Base-by-base conservation (phyloP, 331 rosid species). In the Phaseolus coccineus region DNA sequence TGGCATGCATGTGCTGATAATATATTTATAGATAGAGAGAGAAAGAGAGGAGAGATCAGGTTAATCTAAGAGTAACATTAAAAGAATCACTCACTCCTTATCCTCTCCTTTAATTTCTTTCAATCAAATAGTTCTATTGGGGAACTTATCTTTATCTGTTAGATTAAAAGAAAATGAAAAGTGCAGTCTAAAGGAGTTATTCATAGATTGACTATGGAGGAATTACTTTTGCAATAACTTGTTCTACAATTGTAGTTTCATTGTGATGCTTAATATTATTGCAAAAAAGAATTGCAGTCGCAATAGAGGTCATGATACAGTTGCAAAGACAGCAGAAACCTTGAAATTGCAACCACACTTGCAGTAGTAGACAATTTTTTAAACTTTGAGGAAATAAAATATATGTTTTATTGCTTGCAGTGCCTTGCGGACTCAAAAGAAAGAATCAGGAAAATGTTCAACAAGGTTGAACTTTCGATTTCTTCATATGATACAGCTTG, bases 401-500 rank as follows among this genome's bases (percentile, higher is more conserved):
- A 4, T 30, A 24, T 24, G 64, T 74, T 42, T 55, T 47, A 70
- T 42, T 59, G 42, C 19, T 35, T 76, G 77, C 84, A 91, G 95
- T 70, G 82, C 56, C 80, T 77, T 47, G 97, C 86, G 70, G 91
- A 80, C 66, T 85, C 86, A 10, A 89, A 87, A 83, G 86, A 88
- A 67, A 88, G 79, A 77, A 91, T 94, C 19, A 85, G 77, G 82
- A 80, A 77, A 69, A 69, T 94, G 92, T 85, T 92, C 68, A 33
- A 87, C 25, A 85, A 86, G 69, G 96, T 91, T 56, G 90, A 94
- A 40, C 91, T 92, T 62, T 91, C 97, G 35, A 77, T 81, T 63
- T 94, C 98, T 74, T 86, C 92, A 0, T 94, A 92, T 72, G 97
- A 94, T 82, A 94, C 98, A 0, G 97, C 98, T 78, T 89, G 94